Evolutionary conservation across 768 basidiomycete genomes (phyloP).

Genomic region (Melanogaster broomeanus): DNA sequence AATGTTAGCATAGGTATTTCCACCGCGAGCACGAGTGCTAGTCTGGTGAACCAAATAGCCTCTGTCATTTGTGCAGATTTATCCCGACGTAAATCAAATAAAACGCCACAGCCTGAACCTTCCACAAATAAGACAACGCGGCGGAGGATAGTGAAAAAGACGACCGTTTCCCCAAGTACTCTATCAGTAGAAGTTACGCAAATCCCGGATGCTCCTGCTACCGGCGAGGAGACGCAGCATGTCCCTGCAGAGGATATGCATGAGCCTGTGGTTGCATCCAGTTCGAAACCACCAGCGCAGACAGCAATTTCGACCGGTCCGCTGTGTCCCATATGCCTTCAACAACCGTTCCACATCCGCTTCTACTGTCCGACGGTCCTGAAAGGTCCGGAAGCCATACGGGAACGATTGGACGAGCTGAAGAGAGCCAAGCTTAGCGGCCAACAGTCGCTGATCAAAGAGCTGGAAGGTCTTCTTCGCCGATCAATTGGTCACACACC

Average conservation of each 20-base stretch:
- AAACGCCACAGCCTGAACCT: slow-evolving; percentile 3
- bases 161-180: slow-evolving; percentile 1
- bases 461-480: slow-evolving; percentile 40
- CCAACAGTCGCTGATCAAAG: slow-evolving; percentile 37
- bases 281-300: neutral
- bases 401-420: slow-evolving; percentile 47
- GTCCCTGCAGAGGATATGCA: neutral
- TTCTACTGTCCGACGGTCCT: slow-evolving; percentile 49
- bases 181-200: neutral
- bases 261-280: neutral
- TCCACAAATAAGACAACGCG: slow-evolving; percentile 7
- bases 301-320: slow-evolving; percentile 5
- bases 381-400: slow-evolving; percentile 44
- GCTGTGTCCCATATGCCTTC: slow-evolving; percentile 48
- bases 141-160: slow-evolving; percentile 9
- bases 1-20: slow-evolving; percentile 24
- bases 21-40: slow-evolving; percentile 16
- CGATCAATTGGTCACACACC: slow-evolving; percentile 27
- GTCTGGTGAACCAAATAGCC: slow-evolving; percentile 16
- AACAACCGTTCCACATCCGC: slow-evolving; percentile 47
- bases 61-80: slow-evolving; percentile 17
- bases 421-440: slow-evolving; percentile 23
- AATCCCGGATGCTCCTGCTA: neutral
- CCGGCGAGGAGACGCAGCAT: neutral
- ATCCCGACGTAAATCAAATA: neutral